These are phyloP conservation scores for Bertia moriformis DNA, from an alignment of 2,329 filamentous ascomycete species.

Conservation along the genomic window DNA sequence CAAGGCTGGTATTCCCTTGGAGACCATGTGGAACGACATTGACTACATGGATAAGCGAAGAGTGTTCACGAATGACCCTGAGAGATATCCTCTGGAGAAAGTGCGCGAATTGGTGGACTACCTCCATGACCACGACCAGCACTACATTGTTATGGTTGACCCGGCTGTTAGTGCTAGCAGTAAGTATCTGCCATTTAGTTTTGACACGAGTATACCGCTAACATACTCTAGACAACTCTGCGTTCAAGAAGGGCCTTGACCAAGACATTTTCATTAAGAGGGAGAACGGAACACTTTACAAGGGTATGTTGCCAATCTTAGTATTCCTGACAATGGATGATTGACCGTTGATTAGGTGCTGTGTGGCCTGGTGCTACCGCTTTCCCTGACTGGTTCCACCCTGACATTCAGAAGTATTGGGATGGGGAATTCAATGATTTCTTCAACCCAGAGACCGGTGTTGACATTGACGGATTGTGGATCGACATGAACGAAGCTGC, in stretches of 20 bases:
- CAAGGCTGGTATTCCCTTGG: slow-evolving; percentile 47
- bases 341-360: slow-evolving; percentile 18
- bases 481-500: slow-evolving; percentile 17
- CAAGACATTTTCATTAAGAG: background rate
- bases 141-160: slow-evolving; percentile 69
- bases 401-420: slow-evolving; percentile 30
- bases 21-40: slow-evolving; percentile 56
- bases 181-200: slow-evolving; percentile 25
- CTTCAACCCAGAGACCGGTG: slow-evolving; percentile 4
- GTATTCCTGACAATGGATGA: no score
- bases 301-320: background rate
- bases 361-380: slow-evolving; percentile 44
- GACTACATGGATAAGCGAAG: slow-evolving; percentile 42
- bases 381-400: slow-evolving; percentile 45
- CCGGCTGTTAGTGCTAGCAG: slow-evolving; percentile 28
- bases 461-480: slow-evolving; percentile 7
- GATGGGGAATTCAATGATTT: slow-evolving; percentile 6
- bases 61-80: slow-evolving; percentile 50
- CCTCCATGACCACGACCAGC: slow-evolving; percentile 51
- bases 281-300: background rate
- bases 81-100: slow-evolving; percentile 43
- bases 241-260: background rate
- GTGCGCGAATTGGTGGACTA: slow-evolving; percentile 53
- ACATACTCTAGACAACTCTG: slow-evolving; percentile 13
- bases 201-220: slow-evolving; percentile 26